These are phyloP conservation scores for Elongisporangium undulatum DNA, from an alignment of 352 stramenopile genomes.

Conservation along the genomic window DNA sequence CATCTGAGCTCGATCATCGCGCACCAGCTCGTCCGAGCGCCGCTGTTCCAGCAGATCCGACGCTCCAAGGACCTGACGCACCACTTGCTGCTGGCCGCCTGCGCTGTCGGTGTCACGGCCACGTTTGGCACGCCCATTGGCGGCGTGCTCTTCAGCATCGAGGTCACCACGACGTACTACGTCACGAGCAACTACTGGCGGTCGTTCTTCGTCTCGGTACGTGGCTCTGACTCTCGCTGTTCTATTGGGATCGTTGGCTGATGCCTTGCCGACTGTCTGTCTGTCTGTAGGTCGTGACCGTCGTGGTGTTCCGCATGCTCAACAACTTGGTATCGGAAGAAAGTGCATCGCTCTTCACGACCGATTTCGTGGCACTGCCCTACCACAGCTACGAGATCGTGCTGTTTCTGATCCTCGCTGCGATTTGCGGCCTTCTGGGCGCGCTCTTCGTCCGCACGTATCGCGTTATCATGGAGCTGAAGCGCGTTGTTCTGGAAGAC, in stretches of 20 bases:
- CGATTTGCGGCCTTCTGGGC: conserved; percentile 79
- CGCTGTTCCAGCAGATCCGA: conserved; percentile 56
- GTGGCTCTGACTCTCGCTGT: background rate
- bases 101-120: conserved; percentile 71
- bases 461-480: conserved; percentile 39
- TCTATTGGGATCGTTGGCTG: background rate
- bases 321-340: conserved; percentile 56
- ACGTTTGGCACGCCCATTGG: conserved; percentile 74
- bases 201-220: conserved; percentile 82
- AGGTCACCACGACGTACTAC: conserved; percentile 87
- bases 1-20: conserved; percentile 76
- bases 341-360: conserved; percentile 76
- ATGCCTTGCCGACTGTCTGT: too few species aligned
- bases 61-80: conserved; percentile 58
- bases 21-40: conserved; percentile 48
- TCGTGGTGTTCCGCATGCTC: conserved; percentile 80
- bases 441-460: conserved; percentile 75
- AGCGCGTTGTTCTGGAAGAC: conserved; percentile 31
- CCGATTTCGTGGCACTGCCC: conserved; percentile 60
- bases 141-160: conserved; percentile 76
- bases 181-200: conserved; percentile 87
- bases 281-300: conserved; percentile 46
- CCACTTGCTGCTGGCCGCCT: conserved; percentile 62
- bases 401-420: conserved; percentile 75
- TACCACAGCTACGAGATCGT: conserved; percentile 74